Evolutionary conservation across 306 rosid genomes (phyloP), one percentile per base, ranked within the genome.

Genomic region (Parietaria judaica): DNA sequence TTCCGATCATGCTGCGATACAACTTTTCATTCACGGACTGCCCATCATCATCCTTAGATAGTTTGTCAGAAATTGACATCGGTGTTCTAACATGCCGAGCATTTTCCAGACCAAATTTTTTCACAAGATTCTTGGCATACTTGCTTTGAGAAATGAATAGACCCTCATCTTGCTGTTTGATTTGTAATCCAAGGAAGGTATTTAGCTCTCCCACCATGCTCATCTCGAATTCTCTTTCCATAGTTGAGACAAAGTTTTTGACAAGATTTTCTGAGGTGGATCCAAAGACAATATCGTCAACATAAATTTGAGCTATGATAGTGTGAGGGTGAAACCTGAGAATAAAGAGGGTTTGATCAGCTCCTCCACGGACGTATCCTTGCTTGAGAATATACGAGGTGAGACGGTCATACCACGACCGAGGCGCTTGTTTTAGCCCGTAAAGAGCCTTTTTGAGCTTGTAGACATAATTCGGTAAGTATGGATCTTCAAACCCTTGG

Each of bases 221-320:
- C 57, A 53, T 15, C 10, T 53, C 36, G 10, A 54, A 16, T 10
- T 54, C 37, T 2, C 11, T 6, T 6, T 54, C 3, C 37, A 54
- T 54, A 6, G 8, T 46, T 8, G 11, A 14, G 4, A 54, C 8
- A 12, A 54, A 54, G 9, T 14, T 9, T 14, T 23, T 31, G 1
- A 17, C 23, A 5, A 17, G 8, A 3, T 5, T 14, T 53, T 53
- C 3, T 6, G 58, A 54, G 5, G 6, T 17, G 4, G 11, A 7
- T 6, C 58, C 36, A 54, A 54, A 54, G 2, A 53, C 35, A 53
- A n/a, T 53, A 14, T 53, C 57, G 16, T 53, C 57, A n/a, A 53
- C 23, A 53, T 53, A 53, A 1, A 53, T 17, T 53, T 53, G 57
- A 17, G 57, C 57, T 7, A 53, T n/a, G 1, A n/a, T 53, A n/a